phyloP scores from a whole-genome alignment of 345 rosid species.

The Brassica cretica region DNA sequence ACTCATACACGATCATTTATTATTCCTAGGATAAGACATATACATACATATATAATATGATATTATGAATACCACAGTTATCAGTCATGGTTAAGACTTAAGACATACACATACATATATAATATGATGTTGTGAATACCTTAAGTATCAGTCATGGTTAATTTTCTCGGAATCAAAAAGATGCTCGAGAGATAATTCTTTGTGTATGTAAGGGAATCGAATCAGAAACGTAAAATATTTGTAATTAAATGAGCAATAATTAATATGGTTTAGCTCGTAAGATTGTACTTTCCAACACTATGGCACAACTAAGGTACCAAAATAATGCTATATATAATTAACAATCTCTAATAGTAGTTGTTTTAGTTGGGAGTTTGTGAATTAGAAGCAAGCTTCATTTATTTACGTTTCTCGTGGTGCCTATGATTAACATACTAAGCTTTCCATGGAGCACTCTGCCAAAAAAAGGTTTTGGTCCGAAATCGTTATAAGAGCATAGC shows the following conservation, averaged over 20 bases:
- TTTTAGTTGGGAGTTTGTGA: not conserved
- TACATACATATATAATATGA: not conserved
- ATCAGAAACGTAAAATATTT: slow-evolving; percentile 1
- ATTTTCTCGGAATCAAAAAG: slow-evolving; percentile 7
- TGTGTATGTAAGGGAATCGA: slow-evolving; percentile 22
- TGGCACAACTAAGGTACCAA: not conserved
- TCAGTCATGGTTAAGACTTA: slow-evolving; percentile 2
- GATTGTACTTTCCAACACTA: slow-evolving; percentile 28
- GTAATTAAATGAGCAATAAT: slow-evolving; percentile 23
- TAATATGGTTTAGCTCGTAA: slow-evolving; percentile 26
- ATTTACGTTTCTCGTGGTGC: not conserved
- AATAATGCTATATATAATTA: not conserved
- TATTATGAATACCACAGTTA: slow-evolving; percentile 10
- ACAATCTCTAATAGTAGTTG: not conserved
- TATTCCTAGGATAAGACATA: slow-evolving; percentile 25
- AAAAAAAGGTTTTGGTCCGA: not conserved
- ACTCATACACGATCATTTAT: slow-evolving; percentile 24
- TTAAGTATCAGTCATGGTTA: not conserved
- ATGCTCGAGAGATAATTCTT: slow-evolving; percentile 14
- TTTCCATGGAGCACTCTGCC: not conserved
- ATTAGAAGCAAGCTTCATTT: not conserved
- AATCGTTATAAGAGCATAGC: not conserved
- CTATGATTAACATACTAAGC: not conserved
- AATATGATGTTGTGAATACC: not conserved
- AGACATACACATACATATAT: not conserved